Percentiles rank a stretch among this genome's conserved stretches.
These are phyloP conservation scores for Trichoderma arundinaceum DNA, from an alignment of 2,329 filamentous ascomycete species.

Conservation along the genomic window DNA sequence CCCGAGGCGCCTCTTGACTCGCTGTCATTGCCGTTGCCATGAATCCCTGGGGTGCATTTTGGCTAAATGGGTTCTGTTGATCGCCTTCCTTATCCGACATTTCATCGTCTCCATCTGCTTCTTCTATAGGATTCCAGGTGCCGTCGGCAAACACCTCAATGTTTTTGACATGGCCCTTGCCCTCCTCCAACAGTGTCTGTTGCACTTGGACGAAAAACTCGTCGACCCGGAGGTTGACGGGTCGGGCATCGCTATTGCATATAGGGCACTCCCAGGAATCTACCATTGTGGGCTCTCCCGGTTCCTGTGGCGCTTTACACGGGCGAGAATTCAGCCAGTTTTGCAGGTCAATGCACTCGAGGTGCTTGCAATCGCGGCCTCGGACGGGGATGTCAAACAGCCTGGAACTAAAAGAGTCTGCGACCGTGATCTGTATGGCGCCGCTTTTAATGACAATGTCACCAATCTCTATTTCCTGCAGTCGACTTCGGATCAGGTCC, in stretches of 20 bases:
- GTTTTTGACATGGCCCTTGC: conserved; percentile 38
- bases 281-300: conserved; percentile 57
- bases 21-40: too few species aligned
- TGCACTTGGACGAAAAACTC: conserved; percentile 72
- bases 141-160: conserved; percentile 43
- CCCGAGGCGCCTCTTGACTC: too few species aligned
- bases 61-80: too few species aligned
- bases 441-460: conserved; percentile 65
- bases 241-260: conserved; percentile 78
- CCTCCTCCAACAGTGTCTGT: conserved; percentile 49
- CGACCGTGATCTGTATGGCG: conserved; percentile 62
- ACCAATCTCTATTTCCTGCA: conserved; percentile 53
- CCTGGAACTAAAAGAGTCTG: conserved; percentile 68
- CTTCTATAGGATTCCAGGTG: conserved; percentile 43
- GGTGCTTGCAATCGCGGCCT: conserved; percentile 71
- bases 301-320: conserved; percentile 45
- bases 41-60: too few species aligned
- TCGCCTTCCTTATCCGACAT: background rate
- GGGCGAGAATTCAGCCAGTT: conserved; percentile 76
- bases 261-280: conserved; percentile 89
- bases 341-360: conserved; percentile 88
- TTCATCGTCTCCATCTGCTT: conserved; percentile 41
- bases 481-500: conserved; percentile 59
- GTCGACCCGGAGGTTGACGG: conserved; percentile 72
- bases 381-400: conserved; percentile 76